Evolutionary conservation across 257 asterid genomes (phyloP).

Genomic region (Nicotiana paniculata): DNA sequence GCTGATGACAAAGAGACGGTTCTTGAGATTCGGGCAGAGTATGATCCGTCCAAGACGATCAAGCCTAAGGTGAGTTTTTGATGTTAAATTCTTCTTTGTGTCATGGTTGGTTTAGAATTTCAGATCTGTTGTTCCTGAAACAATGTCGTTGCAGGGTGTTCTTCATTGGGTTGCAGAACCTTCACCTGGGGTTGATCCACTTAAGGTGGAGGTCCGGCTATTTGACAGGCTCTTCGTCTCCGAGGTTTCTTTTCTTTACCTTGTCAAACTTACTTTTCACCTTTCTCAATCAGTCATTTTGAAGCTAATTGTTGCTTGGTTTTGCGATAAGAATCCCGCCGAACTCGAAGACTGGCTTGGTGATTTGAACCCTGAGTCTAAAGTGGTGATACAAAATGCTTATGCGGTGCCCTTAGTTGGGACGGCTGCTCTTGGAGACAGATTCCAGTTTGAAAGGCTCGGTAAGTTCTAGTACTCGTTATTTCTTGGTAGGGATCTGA

Average conservation of each 20-base stretch:
- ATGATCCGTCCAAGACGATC: constrained; percentile 65
- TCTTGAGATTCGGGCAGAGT: constrained; percentile 70
- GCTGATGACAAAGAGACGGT: constrained; percentile 60
- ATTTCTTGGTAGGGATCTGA: not conserved
- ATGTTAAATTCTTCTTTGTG: not conserved
- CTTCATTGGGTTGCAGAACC: constrained; percentile 94
- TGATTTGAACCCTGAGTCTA: constrained; percentile 72
- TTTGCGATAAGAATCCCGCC: constrained; percentile 57
- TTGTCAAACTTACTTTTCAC: not conserved
- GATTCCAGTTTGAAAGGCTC: constrained; percentile 87
- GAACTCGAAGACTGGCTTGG: constrained; percentile 85
- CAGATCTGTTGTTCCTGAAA: constrained; percentile 4
- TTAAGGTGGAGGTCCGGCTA: constrained; percentile 77
- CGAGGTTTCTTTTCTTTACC: constrained; percentile 48
- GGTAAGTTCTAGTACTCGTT: constrained; percentile 39
- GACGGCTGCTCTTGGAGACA: constrained; percentile 62
- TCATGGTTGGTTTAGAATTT: not conserved
- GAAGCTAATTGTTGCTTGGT: constrained; percentile 9
- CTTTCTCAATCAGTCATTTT: not conserved
- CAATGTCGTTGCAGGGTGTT: constrained; percentile 55
- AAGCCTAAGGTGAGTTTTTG: constrained; percentile 70
- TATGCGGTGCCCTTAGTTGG: constrained; percentile 61
- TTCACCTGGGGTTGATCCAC: constrained; percentile 62
- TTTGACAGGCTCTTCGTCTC: constrained; percentile 75
- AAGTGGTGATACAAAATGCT: constrained; percentile 53